Conservation (phyloP, 108 stramenopile genomes). For the Nitzschia sp. region DNA sequence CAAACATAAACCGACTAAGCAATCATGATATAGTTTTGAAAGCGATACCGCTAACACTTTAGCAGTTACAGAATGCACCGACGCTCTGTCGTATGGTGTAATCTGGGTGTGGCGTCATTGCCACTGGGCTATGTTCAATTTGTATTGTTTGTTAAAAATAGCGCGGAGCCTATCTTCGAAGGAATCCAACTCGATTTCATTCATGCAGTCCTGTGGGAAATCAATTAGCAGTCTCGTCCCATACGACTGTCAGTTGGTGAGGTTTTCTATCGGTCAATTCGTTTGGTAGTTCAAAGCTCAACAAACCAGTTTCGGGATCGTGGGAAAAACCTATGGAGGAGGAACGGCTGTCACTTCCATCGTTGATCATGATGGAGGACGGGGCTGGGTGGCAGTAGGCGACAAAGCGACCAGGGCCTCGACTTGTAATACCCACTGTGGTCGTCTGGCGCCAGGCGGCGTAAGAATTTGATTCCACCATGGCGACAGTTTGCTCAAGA, state of each 20-base stretch:
- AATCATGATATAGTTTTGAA: too few species aligned
- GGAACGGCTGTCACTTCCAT: neutral
- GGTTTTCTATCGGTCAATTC: slow-evolving; percentile 11
- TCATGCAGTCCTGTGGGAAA: too few species aligned
- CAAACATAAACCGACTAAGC: neutral
- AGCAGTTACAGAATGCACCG: too few species aligned
- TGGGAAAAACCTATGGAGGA: slow-evolving; percentile 17
- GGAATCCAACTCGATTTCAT: too few species aligned
- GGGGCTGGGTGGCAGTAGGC: slow-evolving; percentile 41
- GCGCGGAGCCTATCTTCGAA: too few species aligned
- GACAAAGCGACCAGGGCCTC: slow-evolving; percentile 46
- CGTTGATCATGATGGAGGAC: slow-evolving; percentile 18
- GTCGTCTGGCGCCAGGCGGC: slow-evolving; percentile 1
- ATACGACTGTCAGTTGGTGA: slow-evolving; percentile 27
- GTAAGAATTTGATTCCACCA: neutral
- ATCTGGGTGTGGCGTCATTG: too few species aligned
- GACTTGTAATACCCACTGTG: slow-evolving; percentile 28
- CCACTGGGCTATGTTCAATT: too few species aligned
- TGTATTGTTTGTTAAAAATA: too few species aligned
- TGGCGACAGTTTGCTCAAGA: slow-evolving; percentile 11
- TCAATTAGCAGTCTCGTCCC: slow-evolving; percentile 13
- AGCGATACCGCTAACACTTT: too few species aligned
- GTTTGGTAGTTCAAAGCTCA: slow-evolving; percentile 22
- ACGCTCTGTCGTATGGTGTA: too few species aligned
- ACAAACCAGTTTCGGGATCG: slow-evolving; percentile 9